Conservation (phyloP, 108 stramenopile species). For the Epipyxis sp. region DNA sequence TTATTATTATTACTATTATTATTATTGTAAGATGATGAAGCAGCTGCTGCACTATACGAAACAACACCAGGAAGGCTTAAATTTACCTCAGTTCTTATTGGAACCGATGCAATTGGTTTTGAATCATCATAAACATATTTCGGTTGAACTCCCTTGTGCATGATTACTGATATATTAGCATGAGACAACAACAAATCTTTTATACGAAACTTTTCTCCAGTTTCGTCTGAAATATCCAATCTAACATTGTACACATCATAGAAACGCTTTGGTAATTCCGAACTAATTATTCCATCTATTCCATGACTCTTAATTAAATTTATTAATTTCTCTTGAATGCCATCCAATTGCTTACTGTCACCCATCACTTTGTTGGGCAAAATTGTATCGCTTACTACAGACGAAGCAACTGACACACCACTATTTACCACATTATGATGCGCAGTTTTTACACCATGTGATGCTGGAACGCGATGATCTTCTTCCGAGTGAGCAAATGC, state of each 20-base stretch:
- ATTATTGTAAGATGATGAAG: no score
- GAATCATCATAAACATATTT: not conserved
- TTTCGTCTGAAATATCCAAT: not conserved
- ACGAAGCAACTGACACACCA: not conserved
- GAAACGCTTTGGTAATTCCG: not conserved
- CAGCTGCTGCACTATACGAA: no score
- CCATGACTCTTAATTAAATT: not conserved
- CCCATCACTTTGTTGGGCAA: not conserved
- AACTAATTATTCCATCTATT: not conserved
- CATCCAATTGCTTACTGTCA: not conserved
- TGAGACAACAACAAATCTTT: not conserved
- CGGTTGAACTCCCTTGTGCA: not conserved
- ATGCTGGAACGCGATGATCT: not conserved
- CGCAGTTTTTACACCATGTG: not conserved
- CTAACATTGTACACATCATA: not conserved
- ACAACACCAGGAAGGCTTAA: no score
- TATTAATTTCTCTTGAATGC: not conserved
- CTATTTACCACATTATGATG: no score
- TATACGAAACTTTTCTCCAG: not conserved
- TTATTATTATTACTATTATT: no score
- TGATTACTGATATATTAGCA: not conserved
- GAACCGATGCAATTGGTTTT: not conserved
- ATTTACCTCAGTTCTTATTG: no score
- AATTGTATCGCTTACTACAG: not conserved
- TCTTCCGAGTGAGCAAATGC: constrained; percentile 10